These are phyloP conservation scores for Melocanna baccifera DNA, from an alignment of 176 grass and related monocot species.

Conservation along the genomic window DNA sequence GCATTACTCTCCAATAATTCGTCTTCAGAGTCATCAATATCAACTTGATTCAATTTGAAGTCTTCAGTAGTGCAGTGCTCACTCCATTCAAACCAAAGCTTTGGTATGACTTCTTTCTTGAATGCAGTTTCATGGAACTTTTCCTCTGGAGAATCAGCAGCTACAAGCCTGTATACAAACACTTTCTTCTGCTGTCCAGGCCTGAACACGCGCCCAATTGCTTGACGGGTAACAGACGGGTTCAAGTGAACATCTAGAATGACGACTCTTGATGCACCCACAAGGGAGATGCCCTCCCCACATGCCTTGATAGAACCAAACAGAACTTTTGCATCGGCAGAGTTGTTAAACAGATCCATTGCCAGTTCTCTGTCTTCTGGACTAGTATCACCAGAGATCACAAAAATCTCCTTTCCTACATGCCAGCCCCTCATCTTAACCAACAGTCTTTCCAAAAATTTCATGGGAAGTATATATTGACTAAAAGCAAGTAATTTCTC, in stretches of 20 bases:
- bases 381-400: constrained; percentile 72
- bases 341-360: constrained; percentile 82
- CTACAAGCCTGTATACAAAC: constrained; percentile 84
- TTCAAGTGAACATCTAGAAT: constrained; percentile 95
- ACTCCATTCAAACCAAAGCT: constrained; percentile 97
- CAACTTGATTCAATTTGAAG: constrained; percentile 66
- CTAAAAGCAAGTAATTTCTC: constrained; percentile 91
- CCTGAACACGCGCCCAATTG: constrained; percentile 86
- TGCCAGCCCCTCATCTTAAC: constrained; percentile 79
- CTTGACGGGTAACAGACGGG: constrained; percentile 92
- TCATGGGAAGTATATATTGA: constrained; percentile 81
- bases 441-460: constrained; percentile 85
- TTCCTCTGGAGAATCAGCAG: constrained; percentile 66
- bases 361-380: constrained; percentile 71
- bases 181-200: constrained; percentile 85
- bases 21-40: constrained; percentile 53
- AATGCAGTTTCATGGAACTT: constrained; percentile 58
- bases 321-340: constrained; percentile 77
- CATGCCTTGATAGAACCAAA: constrained; percentile 98
- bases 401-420: constrained; percentile 85
- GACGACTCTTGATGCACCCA: constrained; percentile 79
- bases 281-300: constrained; percentile 89
- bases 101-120: constrained; percentile 81
- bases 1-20: constrained; percentile 58
- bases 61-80: constrained; percentile 55